Conservation (phyloP, 164 flowering plant species). For the Umbilicus rupestris region DNA sequence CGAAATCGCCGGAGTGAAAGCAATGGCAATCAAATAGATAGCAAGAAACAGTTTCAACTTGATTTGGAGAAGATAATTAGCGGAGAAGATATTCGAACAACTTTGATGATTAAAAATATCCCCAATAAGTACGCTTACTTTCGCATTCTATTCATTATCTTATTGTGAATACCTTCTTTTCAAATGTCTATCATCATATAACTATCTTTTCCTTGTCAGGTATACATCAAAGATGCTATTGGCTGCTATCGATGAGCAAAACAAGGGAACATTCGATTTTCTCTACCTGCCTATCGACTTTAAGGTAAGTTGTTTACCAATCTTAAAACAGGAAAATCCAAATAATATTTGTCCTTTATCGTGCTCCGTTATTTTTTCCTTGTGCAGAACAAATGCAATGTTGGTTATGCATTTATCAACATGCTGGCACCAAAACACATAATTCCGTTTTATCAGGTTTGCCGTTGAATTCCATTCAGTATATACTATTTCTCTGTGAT, state of each 20-base stretch:
- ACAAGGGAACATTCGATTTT: constrained; percentile 78
- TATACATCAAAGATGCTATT: constrained; percentile 91
- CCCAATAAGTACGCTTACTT: constrained; percentile 64
- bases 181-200: not conserved
- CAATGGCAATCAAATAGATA: constrained; percentile 50
- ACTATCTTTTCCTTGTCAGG: constrained; percentile 19
- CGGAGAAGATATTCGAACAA: constrained; percentile 82
- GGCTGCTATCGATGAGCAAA: constrained; percentile 77
- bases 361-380: not conserved
- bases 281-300: constrained; percentile 95
- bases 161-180: not conserved
- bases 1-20: constrained; percentile 51
- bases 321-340: not conserved
- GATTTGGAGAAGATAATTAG: constrained; percentile 72
- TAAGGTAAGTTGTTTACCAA: constrained; percentile 41
- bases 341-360: constrained; percentile 14
- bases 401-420: constrained; percentile 95
- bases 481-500: not conserved
- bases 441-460: constrained; percentile 74
- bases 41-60: constrained; percentile 75
- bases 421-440: constrained; percentile 88
- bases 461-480: constrained; percentile 3
- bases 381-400: constrained; percentile 95
- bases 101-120: constrained; percentile 91
- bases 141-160: not conserved